These are phyloP conservation scores for Cnidoscolus chayamansa DNA, from an alignment of 441 rosid species.

Conservation along the genomic window DNA sequence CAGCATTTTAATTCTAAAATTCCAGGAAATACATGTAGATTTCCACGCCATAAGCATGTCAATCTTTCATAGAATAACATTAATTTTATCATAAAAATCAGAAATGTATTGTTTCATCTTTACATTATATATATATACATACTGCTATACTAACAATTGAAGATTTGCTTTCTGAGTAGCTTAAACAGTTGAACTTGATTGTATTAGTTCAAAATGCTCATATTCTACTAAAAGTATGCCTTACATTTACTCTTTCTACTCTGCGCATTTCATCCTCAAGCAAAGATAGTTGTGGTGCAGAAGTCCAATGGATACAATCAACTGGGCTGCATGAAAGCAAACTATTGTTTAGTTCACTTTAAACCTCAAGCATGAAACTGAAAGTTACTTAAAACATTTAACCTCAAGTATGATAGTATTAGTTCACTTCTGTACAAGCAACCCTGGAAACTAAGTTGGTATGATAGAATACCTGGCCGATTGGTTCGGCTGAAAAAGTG, in stretches of 20 bases:
- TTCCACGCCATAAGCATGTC: not conserved
- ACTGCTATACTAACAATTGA: not conserved
- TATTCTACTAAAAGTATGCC: constrained; percentile 18
- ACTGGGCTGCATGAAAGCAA: constrained; percentile 63
- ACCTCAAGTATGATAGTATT: too few species aligned
- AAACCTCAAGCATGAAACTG: not conserved
- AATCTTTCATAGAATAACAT: not conserved
- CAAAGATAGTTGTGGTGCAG: constrained; percentile 87
- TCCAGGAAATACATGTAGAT: not conserved
- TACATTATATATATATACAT: too few species aligned
- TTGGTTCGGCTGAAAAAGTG: too few species aligned
- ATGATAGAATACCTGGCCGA: not conserved
- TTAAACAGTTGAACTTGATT: constrained; percentile 1
- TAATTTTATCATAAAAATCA: not conserved
- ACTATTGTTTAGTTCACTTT: constrained; percentile 19
- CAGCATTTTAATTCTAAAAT: not conserved
- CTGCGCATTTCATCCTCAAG: constrained; percentile 98
- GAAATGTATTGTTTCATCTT: not conserved
- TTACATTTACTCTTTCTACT: constrained; percentile 92
- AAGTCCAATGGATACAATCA: constrained; percentile 92
- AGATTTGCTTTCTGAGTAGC: not conserved
- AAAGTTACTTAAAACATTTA: not conserved
- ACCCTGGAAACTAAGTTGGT: not conserved
- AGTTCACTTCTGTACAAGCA: not conserved
- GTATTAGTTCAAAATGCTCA: constrained; percentile 9